Base-by-base conservation (phyloP, 1,139 yeast species). In the Scheffersomyces insectosa region DNA sequence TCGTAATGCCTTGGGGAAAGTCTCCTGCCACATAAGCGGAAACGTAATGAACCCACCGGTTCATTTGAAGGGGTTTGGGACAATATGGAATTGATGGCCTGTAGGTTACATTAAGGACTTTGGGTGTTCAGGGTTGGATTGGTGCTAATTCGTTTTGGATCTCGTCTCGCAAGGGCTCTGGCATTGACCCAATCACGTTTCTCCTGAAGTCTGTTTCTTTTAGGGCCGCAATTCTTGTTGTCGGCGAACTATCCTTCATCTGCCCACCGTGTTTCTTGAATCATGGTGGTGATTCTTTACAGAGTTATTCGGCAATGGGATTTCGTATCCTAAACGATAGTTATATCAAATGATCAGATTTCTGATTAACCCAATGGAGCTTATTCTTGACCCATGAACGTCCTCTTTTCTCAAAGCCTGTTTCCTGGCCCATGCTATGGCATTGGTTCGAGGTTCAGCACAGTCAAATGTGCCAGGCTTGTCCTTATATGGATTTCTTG, bases 361-460 rank as follows among this genome's bases (percentile, higher is more conserved):
- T 40, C 52, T 53, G 63, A 65, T 71, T 74, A 84, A 85, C 95
- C 78, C 93, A 85, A 86, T 86, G 95, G 93, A 85, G 95, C 95
- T 86, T 84, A 86, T 85, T 84, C 85, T 82, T 74, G 80, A 66
- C 61, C 72, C 80, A 81, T 80, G 85, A 72, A 79, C 72, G 77
- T 70, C 78, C 51, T 62, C 56, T 49, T 55, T 54, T 49, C 50
- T 53, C 54, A 56, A 65, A 66, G 71, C 64, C 59, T 60, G 75
- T 34, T 37, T 43, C 51, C 51, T 47, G 38, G 43, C 43, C 35
- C 32, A 40, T 37, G 30, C 43, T 40, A 30, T 32, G 31, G 16
- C 16, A 38, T 34, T 14, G 27, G 14, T 38, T 33, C 66, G 65
- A 49, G 49, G 45, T 53, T 20, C 6, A 5, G 90, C 80, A 80